Evolutionary conservation across 805 yeast species (phyloP).

Genomic region (Lachancea waltii): DNA sequence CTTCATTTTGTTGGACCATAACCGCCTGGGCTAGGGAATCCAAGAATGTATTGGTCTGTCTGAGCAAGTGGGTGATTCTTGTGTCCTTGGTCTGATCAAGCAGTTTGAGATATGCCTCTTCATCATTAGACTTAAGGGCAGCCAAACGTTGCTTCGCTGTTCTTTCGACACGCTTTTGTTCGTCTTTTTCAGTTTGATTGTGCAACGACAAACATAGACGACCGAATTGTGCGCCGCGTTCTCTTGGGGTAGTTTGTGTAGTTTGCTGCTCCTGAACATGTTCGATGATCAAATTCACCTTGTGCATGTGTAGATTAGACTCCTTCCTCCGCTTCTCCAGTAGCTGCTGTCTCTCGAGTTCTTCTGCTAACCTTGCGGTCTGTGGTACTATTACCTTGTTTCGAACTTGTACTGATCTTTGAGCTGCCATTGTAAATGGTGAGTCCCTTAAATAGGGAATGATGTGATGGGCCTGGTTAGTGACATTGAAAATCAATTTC

Average conservation of each 20-base stretch:
- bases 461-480: conserved; percentile 50
- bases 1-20: conserved; percentile 58
- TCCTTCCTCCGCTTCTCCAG: conserved; percentile 50
- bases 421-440: conserved; percentile 57
- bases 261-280: conserved; percentile 28
- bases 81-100: conserved; percentile 84
- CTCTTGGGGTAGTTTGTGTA: conserved; percentile 19
- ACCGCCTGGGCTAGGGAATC: conserved; percentile 77
- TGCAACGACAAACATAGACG: conserved; percentile 24
- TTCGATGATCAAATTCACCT: conserved; percentile 37
- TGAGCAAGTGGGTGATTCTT: conserved; percentile 75
- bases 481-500: conserved; percentile 45
- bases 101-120: conserved; percentile 77
- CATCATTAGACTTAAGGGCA: conserved; percentile 81
- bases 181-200: conserved; percentile 57
- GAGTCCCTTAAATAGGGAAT: conserved; percentile 45
- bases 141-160: conserved; percentile 85
- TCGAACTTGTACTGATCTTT: conserved; percentile 60
- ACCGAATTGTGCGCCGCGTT: conserved; percentile 29
- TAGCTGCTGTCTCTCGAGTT: conserved; percentile 64
- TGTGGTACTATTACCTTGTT: conserved; percentile 65
- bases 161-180: conserved; percentile 64
- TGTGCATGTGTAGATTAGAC: conserved; percentile 44
- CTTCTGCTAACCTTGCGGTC: conserved; percentile 70
- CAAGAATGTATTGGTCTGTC: conserved; percentile 71